Evolutionary conservation across 306 rosid genomes (phyloP), one percentile per base, ranked within the genome.

Genomic region (Rubus parviflorus): DNA sequence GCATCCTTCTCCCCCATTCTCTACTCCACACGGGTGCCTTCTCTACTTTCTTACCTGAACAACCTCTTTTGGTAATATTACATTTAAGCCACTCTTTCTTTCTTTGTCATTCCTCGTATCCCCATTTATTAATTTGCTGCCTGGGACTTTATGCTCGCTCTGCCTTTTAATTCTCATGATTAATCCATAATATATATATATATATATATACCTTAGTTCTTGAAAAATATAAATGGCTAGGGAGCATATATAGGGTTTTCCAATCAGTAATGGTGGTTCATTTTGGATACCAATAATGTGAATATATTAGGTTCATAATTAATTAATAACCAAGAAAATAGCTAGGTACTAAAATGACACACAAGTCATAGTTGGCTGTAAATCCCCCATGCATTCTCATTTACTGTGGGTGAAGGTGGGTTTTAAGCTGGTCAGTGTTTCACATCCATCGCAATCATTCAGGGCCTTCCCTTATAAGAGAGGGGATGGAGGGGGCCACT

Each of bases 381-480:
- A 30, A 30, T 30, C 35, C 35, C 2, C 35, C 35, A 30, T 30
- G 35, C 35, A 30, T 30, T 30, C 35, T 30, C 35, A 30, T 30
- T 30, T 30, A 30, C 35, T 1, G 35, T 30, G 2, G 30, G 87
- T 84, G 46, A 84, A 74, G 54, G 41, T 7, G 1, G 4, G 2
- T 25, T 8, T 3, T 0, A 16, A 6, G 12, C 6, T 5, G 58
- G 82, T 47, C 70, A 5, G 12, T 47, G 0, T 57, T 64, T 9
- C 38, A 30, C 41, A 65, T 20, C 64, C 70, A 72, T 85, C 77
- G 37, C 91, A 79, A 84, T 89, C 84, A 85, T 81, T 79, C 81
- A 68, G 82, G 80, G 64, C 68, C 74, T 52, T 42, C 5, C 35
- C 35, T 30, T 30, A 30, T 30, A 45, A 45, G 2, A 45, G 11